Percentiles rank a stretch among this genome's conserved stretches.
Evolutionary conservation across 2,329 filamentous ascomycete genomes (phyloP).

Genomic region (Beauveria scarabaeidicola): DNA sequence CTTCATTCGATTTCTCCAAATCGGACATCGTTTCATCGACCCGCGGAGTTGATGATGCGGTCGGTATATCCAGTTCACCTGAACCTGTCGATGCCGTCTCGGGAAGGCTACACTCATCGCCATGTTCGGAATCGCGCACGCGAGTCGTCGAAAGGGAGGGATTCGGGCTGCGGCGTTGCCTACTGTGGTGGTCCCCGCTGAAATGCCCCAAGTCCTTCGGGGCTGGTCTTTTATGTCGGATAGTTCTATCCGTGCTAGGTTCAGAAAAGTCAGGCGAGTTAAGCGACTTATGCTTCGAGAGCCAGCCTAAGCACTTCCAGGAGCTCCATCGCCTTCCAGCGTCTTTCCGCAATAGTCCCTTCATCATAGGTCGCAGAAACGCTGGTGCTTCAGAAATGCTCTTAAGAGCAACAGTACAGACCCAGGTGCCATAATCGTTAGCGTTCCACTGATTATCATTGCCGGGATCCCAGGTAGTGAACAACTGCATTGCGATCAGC

Average conservation of each 20-base stretch:
- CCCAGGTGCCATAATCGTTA: neutral
- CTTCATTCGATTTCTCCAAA: neutral
- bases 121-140: neutral
- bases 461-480: slow-evolving; percentile 4
- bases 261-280: neutral
- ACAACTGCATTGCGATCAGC: slow-evolving; percentile 6
- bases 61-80: neutral
- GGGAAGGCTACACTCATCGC: neutral
- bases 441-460: neutral
- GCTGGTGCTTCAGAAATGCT: neutral
- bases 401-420: neutral
- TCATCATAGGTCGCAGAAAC: neutral
- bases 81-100: neutral
- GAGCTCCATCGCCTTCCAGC: slow-evolving; percentile 6
- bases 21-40: neutral
- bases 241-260: neutral
- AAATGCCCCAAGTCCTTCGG: neutral
- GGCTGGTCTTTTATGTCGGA: neutral
- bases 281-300: slow-evolving; percentile 1
- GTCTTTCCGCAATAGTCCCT: neutral
- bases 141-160: neutral
- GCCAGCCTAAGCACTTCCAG: slow-evolving; percentile 5
- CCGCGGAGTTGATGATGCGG: neutral
- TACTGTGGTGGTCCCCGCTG: neutral
- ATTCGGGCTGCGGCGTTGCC: neutral